Evolutionary conservation across 2,329 filamentous ascomycete genomes (phyloP).

Genomic region (Arthrinium puccinioides): DNA sequence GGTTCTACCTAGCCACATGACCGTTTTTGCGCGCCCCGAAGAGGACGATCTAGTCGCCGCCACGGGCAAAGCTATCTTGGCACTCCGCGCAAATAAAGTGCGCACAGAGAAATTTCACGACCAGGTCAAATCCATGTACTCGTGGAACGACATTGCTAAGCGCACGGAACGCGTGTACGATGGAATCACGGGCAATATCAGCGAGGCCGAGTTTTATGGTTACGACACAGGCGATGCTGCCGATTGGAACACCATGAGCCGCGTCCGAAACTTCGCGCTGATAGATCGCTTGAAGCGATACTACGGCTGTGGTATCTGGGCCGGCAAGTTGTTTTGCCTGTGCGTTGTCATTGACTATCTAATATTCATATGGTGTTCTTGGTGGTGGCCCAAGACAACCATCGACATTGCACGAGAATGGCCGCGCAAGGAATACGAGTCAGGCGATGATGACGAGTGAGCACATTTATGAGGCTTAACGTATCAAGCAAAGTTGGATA

Average conservation of each 20-base stretch:
- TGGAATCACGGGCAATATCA: slow-evolving; percentile 80
- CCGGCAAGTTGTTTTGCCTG: slow-evolving; percentile 92
- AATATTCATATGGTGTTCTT: slow-evolving; percentile 80
- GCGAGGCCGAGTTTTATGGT: slow-evolving; percentile 82
- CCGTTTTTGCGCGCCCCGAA: slow-evolving; percentile 91
- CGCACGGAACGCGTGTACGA: slow-evolving; percentile 94
- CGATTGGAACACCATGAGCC: slow-evolving; percentile 62
- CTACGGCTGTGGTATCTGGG: slow-evolving; percentile 97
- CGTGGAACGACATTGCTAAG: slow-evolving; percentile 90
- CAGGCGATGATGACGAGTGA: slow-evolving; percentile 3
- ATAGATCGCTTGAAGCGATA: slow-evolving; percentile 95
- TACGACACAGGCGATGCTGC: slow-evolving; percentile 57
- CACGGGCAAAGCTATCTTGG: slow-evolving; percentile 81
- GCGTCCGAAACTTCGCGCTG: slow-evolving; percentile 79
- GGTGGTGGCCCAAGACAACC: slow-evolving; percentile 73
- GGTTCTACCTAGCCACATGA: slow-evolving; percentile 94
- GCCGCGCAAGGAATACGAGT: slow-evolving; percentile 61
- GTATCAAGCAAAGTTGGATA: no score
- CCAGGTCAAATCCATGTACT: slow-evolving; percentile 97
- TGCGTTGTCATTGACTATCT: slow-evolving; percentile 93
- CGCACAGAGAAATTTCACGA: slow-evolving; percentile 93
- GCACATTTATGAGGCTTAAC: no score
- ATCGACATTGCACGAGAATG: slow-evolving; percentile 90
- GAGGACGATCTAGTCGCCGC: slow-evolving; percentile 90
- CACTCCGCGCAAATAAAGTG: slow-evolving; percentile 77